Evolutionary conservation across 805 yeast species (phyloP), one percentile per base, ranked within the genome.

Genomic region (Wickerhamomyces pijperi): DNA sequence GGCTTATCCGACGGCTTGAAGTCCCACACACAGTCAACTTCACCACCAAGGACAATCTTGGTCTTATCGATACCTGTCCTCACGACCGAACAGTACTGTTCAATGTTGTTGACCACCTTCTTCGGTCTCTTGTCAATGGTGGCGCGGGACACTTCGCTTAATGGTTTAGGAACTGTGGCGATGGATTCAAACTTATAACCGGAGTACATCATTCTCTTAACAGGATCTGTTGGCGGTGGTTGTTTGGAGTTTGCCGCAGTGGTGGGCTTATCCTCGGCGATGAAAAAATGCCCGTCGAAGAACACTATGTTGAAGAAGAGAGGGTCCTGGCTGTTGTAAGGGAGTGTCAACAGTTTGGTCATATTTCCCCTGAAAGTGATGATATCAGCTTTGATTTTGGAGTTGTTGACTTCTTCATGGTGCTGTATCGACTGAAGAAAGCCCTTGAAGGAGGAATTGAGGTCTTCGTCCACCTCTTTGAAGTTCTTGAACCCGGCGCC

Each of bases 1-100:
- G n/a, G n/a, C n/a, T 56, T 40, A 6, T 59, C 61, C 21, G 61
- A 68, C 3, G 88, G 86, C 46, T 78, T 72, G 50, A 74, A 85
- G 56, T 87, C 96, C 71, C 79, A 82, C 11, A 82, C 80, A 56
- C 96, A 82, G 59, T 90, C 97, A 17, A 90, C 84, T 61, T 92
- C 97, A 2, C 95, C 96, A 1, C 87, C 95, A 35, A 87, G 58
- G 5, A 84, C 56, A 34, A 86, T 59, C 45, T 72, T 74, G 16
- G 76, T 70, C 35, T 69, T 70, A 8, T 95, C 96, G 14, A 90
- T 76, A 3, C 95, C 94, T 0, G 96, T 80, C 48, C 73, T 71
- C 5, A 88, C 88, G n/a, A 90, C 80, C 1, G 85, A 70, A 35
- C 81, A 65, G 53, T 76, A 87, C 59, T 90, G 95, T 49, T 79